These are phyloP conservation scores for Botrytis fabae DNA, from an alignment of 2,329 filamentous ascomycete species.

Conservation along the genomic window DNA sequence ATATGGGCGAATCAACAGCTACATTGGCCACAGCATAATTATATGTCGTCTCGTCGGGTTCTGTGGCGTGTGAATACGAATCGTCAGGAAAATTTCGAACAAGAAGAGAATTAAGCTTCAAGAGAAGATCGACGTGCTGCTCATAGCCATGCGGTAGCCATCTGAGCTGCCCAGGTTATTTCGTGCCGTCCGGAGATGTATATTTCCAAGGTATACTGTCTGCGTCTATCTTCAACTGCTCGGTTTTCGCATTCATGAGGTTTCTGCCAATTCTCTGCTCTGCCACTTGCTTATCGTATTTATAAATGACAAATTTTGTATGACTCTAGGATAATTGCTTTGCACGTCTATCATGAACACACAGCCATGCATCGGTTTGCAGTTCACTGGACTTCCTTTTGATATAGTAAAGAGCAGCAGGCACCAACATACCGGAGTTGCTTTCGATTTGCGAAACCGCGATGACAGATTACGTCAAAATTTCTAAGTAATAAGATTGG, in stretches of 20 bases:
- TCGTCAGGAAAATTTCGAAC: not conserved
- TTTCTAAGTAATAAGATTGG: not conserved
- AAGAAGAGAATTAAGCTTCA: not conserved
- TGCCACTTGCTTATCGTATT: not conserved
- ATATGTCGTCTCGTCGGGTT: rapidly evolving
- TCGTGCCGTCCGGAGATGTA: not conserved
- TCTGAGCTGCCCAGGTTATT: not conserved
- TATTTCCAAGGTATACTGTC: not conserved
- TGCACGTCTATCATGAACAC: rapidly evolving
- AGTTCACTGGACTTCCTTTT: no score
- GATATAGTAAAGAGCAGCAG: not conserved
- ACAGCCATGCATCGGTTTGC: not conserved
- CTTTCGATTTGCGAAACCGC: not conserved
- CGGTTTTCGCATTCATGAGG: not conserved
- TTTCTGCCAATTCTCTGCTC: not conserved
- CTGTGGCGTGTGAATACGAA: not conserved
- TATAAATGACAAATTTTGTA: not conserved
- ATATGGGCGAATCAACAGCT: not conserved
- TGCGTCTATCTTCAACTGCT: not conserved
- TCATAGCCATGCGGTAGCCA: not conserved
- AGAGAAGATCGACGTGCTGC: not conserved
- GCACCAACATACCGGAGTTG: no score
- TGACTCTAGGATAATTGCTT: not conserved
- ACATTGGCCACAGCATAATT: not conserved
- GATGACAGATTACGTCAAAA: rapidly evolving